Base-by-base conservation (phyloP, 352 stramenopile species). In the Pythium folliculosum region DNA sequence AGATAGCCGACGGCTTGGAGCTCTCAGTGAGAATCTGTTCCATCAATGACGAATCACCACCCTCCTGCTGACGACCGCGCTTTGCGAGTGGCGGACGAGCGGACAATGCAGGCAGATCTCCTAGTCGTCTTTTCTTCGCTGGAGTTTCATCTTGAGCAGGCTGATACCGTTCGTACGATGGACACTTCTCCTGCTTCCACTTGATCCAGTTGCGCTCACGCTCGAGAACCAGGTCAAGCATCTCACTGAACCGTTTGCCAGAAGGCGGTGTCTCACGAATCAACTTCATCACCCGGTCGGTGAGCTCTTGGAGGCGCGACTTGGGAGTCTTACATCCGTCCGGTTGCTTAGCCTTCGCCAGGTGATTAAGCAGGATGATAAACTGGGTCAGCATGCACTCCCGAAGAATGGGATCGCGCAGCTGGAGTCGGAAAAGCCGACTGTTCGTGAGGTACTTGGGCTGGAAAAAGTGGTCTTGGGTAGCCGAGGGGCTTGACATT, bases 391-490 rank as follows among this genome's bases (percentile, higher is more conserved):
- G 62, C 78, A 97, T 94, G 71, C 90, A 90, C 67, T 96, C 84
- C 7, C 91, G 84, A 47, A 97, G 63, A 58, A 95, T 91, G 38
- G 91, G 90, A 70, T 97, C 91, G 44, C 88, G 88, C 43, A 97
- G 72, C 75, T 97, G 91, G 14, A 97, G 83, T 37, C 88, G 84
- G 52, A 97, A 95, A 1, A 97, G 81, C 13, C 91, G 86, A 62
- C 89, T 97, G 69, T 94, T 97, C 22, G 90, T 97, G 32, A 97
- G 71, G 73, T 97, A 97, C 73, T 97, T 97, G 44, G 89, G 88
- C 75, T 95, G 88, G 61, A 97, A 97, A 65, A 96, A 97, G 49
- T 92, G 84, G 35, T 92, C 86, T 19, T 90, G 81, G 5, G 65
- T 62, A 14, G 49, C 27, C 7, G n/a, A 63, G 14, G 72, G 55